Percentiles rank a stretch among this genome's conserved stretches.
Evolutionary conservation across 2,329 filamentous ascomycete genomes (phyloP).

Genomic region (Alternaria postmessia): DNA sequence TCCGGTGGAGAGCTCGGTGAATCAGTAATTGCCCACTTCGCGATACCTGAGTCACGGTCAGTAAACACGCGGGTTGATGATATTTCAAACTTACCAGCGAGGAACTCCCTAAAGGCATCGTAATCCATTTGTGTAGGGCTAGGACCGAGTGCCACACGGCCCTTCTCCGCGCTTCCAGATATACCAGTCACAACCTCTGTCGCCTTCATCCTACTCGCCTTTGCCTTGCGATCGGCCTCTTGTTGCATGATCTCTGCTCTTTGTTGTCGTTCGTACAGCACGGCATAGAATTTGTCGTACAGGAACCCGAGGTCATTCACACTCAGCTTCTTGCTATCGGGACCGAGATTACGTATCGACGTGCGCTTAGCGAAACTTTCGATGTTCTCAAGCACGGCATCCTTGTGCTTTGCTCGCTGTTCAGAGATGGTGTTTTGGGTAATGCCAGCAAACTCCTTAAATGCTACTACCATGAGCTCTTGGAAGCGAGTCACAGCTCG

Average conservation of each 20-base stretch:
- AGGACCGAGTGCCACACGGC: conserved; percentile 84
- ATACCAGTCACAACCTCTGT: conserved; percentile 59
- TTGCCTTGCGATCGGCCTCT: conserved; percentile 72
- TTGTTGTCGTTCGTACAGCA: conserved; percentile 91
- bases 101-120: conserved; percentile 91
- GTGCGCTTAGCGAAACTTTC: conserved; percentile 97
- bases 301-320: conserved; percentile 86
- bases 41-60: conserved; percentile 65
- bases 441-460: conserved; percentile 96
- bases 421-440: conserved; percentile 93
- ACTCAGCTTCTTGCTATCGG: conserved; percentile 90
- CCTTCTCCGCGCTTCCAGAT: conserved; percentile 72
- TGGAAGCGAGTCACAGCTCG: conserved; percentile 95
- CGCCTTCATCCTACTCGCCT: conserved; percentile 66
- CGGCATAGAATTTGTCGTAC: conserved; percentile 92
- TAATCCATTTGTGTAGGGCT: conserved; percentile 97
- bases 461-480: conserved; percentile 98
- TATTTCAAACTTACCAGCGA: conserved; percentile 65
- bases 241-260: conserved; percentile 75
- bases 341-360: conserved; percentile 92
- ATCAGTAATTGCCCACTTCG: conserved; percentile 93
- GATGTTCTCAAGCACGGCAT: conserved; percentile 91
- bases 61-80: neutral
- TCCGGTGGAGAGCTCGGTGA: conserved; percentile 71
- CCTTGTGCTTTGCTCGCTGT: conserved; percentile 89